These are phyloP conservation scores for Apiospora rasikravindrae DNA, from an alignment of 2,329 filamentous ascomycete species.

Conservation along the genomic window DNA sequence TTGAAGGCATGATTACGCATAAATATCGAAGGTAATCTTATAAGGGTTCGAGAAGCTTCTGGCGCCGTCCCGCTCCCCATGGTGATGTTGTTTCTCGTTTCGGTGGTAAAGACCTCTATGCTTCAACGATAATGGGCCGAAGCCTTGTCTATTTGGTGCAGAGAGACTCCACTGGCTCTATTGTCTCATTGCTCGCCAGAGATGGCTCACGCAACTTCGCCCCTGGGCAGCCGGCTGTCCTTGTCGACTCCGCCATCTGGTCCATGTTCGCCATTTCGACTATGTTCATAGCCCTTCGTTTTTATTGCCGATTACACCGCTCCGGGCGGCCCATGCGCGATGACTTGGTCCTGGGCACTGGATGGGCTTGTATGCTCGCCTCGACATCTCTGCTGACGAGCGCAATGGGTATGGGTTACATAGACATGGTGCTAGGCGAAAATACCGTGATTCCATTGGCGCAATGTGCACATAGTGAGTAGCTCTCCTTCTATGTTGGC, in stretches of 20 bases:
- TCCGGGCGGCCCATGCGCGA: constrained; percentile 32
- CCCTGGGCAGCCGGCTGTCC: neutral
- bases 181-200: neutral
- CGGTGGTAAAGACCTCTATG: neutral
- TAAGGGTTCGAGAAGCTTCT: neutral
- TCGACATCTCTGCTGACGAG: constrained; percentile 23
- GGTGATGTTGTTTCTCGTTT: neutral
- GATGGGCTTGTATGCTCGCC: constrained; percentile 27
- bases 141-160: neutral
- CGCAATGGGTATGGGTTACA: constrained; percentile 25
- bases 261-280: constrained; percentile 24
- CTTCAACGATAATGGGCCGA: neutral
- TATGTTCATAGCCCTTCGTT: constrained; percentile 27
- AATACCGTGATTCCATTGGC: constrained; percentile 21
- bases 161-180: neutral
- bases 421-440: constrained; percentile 18
- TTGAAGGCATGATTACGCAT: neutral
- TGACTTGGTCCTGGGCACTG: constrained; percentile 30
- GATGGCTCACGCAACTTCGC: neutral
- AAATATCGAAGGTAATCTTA: neutral
- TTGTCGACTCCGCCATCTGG: constrained; percentile 25
- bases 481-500: neutral
- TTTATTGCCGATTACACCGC: constrained; percentile 25
- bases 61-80: too few species aligned
- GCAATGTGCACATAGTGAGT: constrained; percentile 18